These are phyloP conservation scores for Cutaneotrichosporon arboriforme DNA, from an alignment of 1,284 basidiomycete species.

Conservation along the genomic window DNA sequence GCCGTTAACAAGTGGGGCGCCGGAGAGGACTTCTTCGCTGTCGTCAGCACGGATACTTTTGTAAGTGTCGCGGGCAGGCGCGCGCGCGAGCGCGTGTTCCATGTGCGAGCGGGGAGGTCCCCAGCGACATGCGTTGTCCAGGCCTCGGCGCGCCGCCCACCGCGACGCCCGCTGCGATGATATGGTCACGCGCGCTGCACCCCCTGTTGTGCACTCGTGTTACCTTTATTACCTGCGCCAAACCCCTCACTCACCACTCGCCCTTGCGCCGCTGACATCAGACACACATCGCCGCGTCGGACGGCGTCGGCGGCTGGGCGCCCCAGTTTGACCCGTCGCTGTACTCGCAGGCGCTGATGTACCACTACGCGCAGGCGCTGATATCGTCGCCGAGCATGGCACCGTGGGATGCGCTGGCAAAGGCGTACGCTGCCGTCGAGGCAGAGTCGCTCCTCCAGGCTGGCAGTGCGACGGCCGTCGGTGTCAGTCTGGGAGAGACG, in stretches of 20 bases:
- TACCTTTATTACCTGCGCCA: no score
- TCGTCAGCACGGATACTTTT: slow-evolving; percentile 26
- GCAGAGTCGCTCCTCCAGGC: slow-evolving; percentile 46
- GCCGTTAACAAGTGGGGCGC: slow-evolving; percentile 35
- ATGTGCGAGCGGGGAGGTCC: not conserved
- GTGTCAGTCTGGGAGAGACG: slow-evolving; percentile 40
- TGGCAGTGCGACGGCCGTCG: slow-evolving; percentile 52
- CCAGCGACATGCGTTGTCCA: no score
- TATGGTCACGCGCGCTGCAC: no score
- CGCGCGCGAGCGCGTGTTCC: no score
- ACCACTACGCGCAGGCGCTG: slow-evolving; percentile 44
- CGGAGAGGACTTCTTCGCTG: slow-evolving; percentile 43
- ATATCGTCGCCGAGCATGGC: slow-evolving; percentile 22
- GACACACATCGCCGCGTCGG: slow-evolving; percentile 50
- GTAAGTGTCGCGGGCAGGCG: slow-evolving; percentile 20
- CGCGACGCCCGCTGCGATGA: no score
- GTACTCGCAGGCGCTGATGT: slow-evolving; percentile 53
- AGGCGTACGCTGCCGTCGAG: slow-evolving; percentile 49
- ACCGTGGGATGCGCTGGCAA: slow-evolving; percentile 44
- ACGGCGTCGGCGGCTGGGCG: slow-evolving; percentile 57
- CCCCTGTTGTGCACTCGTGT: no score
- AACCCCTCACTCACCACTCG: no score
- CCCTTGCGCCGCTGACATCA: slow-evolving; percentile 24
- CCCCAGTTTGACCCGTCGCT: slow-evolving; percentile 52
- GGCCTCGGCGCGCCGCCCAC: no score